These are phyloP conservation scores for Echinochloa phyllopogon DNA, from an alignment of 176 grass and related monocot species.

Conservation along the genomic window DNA sequence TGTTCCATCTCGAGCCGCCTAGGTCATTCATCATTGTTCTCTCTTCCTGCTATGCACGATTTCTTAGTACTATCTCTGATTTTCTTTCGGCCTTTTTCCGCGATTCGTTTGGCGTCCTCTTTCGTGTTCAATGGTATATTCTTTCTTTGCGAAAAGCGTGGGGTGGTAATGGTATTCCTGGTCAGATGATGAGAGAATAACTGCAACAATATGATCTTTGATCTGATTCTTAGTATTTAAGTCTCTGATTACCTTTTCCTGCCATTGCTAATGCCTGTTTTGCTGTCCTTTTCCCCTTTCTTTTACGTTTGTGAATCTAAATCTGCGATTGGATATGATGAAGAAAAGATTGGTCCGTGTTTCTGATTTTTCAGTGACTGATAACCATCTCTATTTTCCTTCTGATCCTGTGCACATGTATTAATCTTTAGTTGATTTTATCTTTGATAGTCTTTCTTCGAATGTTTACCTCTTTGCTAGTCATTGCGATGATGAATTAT, in stretches of 20 bases:
- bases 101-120: neutral
- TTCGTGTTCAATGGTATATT: too few relatives aligned
- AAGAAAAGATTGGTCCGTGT: conserved; percentile 76
- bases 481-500: conserved; percentile 57
- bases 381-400: conserved; percentile 30
- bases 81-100: neutral
- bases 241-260: conserved; percentile 57
- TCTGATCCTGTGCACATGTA: conserved; percentile 36
- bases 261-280: neutral
- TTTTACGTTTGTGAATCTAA: neutral
- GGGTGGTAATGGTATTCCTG: too few relatives aligned
- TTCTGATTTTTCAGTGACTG: conserved; percentile 67
- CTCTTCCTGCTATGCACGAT: neutral
- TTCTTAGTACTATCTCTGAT: neutral
- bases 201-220: conserved; percentile 83
- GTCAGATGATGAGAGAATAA: conserved; percentile 60
- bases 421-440: too few relatives aligned
- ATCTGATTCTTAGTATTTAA: conserved; percentile 79
- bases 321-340: conserved; percentile 54
- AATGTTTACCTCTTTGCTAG: neutral
- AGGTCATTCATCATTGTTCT: neutral
- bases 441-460: neutral
- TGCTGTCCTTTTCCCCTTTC: neutral
- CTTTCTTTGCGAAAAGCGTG: too few relatives aligned
- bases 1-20: neutral